A percentile compares a stretch with the other conserved stretches of the same genome.
These are phyloP conservation scores for Huiozyma sinensis DNA, from an alignment of 805 yeast species.

Conservation along the genomic window DNA sequence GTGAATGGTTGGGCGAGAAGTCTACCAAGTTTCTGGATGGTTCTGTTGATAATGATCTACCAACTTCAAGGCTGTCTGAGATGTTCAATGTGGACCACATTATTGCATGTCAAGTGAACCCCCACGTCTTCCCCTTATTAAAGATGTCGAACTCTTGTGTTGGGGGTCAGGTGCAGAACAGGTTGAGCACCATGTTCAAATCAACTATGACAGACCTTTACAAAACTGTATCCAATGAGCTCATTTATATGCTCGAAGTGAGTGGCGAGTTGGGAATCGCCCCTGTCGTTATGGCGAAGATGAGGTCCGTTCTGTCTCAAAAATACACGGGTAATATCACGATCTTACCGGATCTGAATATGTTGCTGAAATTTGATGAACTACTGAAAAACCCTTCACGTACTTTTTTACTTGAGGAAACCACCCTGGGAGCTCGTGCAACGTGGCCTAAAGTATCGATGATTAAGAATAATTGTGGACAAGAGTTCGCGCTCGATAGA, in stretches of 20 bases:
- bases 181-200: slow-evolving; percentile 44
- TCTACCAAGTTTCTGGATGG: slow-evolving; percentile 87
- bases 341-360: slow-evolving; percentile 65
- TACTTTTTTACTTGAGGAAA: slow-evolving; percentile 51
- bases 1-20: slow-evolving; percentile 67
- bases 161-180: slow-evolving; percentile 60
- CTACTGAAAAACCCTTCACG: slow-evolving; percentile 75
- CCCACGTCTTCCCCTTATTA: slow-evolving; percentile 86
- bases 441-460: slow-evolving; percentile 89
- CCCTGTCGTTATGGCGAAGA: slow-evolving; percentile 58
- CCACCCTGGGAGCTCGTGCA: slow-evolving; percentile 77
- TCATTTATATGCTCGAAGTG: slow-evolving; percentile 67
- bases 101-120: slow-evolving; percentile 94
- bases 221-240: slow-evolving; percentile 54
- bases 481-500: slow-evolving; percentile 77
- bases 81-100: slow-evolving; percentile 97
- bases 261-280: slow-evolving; percentile 67
- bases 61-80: slow-evolving; percentile 80
- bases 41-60: slow-evolving; percentile 88
- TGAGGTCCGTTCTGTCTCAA: slow-evolving; percentile 70
- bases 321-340: slow-evolving; percentile 91
- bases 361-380: slow-evolving; percentile 45
- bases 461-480: slow-evolving; percentile 79
- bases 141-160: slow-evolving; percentile 54
- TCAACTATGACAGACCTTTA: slow-evolving; percentile 42